Evolutionary conservation across 2,329 filamentous ascomycete genomes (phyloP).

Genomic region (Aspergillus hiratsukae): DNA sequence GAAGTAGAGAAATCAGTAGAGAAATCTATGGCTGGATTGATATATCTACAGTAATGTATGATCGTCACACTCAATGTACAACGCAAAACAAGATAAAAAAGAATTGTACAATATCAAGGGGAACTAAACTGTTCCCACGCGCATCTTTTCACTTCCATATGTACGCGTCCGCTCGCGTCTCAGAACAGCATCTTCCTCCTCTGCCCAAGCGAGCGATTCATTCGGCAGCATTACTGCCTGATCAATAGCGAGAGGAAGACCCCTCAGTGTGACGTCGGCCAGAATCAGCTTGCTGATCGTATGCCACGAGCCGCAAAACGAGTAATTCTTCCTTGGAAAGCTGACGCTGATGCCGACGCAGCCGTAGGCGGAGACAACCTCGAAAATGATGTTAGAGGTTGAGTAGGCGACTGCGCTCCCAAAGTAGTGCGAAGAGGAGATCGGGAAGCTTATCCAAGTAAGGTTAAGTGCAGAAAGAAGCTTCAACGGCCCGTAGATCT

Average conservation of each 20-base stretch:
- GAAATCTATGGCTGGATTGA: background rate
- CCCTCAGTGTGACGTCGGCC: constrained; percentile 55
- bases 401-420: constrained; percentile 50
- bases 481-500: too few relatives aligned
- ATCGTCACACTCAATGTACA: background rate
- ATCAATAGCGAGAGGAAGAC: constrained; percentile 54
- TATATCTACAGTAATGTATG: background rate
- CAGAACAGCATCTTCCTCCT: constrained; percentile 39
- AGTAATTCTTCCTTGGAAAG: constrained; percentile 50
- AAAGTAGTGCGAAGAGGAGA: constrained; percentile 41
- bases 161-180: constrained; percentile 24
- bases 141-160: constrained; percentile 21
- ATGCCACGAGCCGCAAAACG: constrained; percentile 53
- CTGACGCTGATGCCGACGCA: constrained; percentile 60
- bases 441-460: background rate
- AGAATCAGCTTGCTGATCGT: constrained; percentile 56
- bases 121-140: constrained; percentile 21
- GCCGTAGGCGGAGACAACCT: constrained; percentile 50
- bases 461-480: background rate
- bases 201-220: constrained; percentile 38
- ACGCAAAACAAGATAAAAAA: background rate
- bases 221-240: constrained; percentile 44
- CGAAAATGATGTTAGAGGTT: constrained; percentile 55
- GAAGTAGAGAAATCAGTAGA: background rate
- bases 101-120: background rate